Conservation (phyloP, 2,329 filamentous ascomycete genomes). For the Falciphora oryzae region DNA sequence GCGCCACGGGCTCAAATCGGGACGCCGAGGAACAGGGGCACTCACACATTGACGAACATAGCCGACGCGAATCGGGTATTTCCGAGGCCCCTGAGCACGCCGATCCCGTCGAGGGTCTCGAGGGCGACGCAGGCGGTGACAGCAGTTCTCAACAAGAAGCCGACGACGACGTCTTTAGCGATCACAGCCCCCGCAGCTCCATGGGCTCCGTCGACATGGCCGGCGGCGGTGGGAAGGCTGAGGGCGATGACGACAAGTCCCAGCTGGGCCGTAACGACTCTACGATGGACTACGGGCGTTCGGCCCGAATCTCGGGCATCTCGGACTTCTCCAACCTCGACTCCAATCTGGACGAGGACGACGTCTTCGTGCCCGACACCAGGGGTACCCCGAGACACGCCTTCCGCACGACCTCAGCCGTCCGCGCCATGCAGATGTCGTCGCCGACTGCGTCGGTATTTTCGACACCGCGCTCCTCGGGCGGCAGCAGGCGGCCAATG, state of each 20-base stretch:
- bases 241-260: conserved; percentile 13
- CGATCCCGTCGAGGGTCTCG: conserved; percentile 11
- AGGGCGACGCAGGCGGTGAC: conserved; percentile 32
- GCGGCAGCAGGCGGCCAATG: conserved; percentile 34
- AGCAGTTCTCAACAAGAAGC: conserved; percentile 48
- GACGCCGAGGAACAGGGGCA: conserved; percentile 12
- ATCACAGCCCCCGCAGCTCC: conserved; percentile 51
- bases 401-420: conserved; percentile 64
- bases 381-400: conserved; percentile 55
- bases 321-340: conserved; percentile 51
- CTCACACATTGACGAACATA: conserved; percentile 9
- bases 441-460: conserved; percentile 54
- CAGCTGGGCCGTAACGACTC: conserved; percentile 9
- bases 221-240: conserved; percentile 10
- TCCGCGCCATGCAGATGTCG: conserved; percentile 66
- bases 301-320: conserved; percentile 40
- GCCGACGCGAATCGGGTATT: conserved; percentile 16
- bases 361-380: conserved; percentile 44
- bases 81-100: conserved; percentile 16
- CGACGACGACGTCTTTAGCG: conserved; percentile 55
- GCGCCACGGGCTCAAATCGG: conserved; percentile 11
- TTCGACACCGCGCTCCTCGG: conserved; percentile 40
- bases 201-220: conserved; percentile 40
- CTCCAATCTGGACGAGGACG: conserved; percentile 32
- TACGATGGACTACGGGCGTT: conserved; percentile 22